These are phyloP conservation scores for Sugiyamaella chiloensis DNA, from an alignment of 805 yeast species.

Conservation along the genomic window DNA sequence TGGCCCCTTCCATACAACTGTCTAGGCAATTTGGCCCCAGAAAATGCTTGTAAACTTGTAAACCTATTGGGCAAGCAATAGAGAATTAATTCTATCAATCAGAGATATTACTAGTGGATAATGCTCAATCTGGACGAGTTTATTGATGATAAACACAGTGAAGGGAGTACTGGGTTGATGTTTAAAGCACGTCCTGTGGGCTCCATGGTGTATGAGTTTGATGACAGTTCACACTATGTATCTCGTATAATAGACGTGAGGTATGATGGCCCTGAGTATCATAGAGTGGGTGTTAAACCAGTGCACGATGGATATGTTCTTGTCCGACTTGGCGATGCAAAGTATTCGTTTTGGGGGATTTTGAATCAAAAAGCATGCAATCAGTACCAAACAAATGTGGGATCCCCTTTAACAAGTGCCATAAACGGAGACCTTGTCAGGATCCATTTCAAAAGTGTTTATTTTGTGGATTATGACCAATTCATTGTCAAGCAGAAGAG, in stretches of 20 bases:
- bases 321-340: constrained; percentile 5
- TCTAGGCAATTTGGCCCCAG: too few relatives aligned
- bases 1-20: too few relatives aligned
- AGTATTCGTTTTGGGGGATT: constrained; percentile 7
- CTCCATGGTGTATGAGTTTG: not conserved
- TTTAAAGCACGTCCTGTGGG: not conserved
- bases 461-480: not conserved
- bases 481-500: not conserved
- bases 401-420: not conserved
- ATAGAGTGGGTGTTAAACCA: not conserved
- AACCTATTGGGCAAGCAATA: too few relatives aligned
- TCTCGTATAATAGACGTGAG: not conserved
- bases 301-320: constrained; percentile 10
- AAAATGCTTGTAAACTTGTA: too few relatives aligned
- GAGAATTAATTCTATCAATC: too few relatives aligned
- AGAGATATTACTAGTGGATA: too few relatives aligned
- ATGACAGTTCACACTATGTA: not conserved
- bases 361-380: not conserved
- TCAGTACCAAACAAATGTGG: not conserved
- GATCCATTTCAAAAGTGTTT: not conserved
- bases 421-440: not conserved
- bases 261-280: not conserved
- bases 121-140: too few relatives aligned
- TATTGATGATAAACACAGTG: not conserved
- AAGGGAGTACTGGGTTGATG: not conserved